Evolutionary conservation across 2,329 filamentous ascomycete genomes (phyloP).

Genomic region (Ascochyta clinopodiicola): DNA sequence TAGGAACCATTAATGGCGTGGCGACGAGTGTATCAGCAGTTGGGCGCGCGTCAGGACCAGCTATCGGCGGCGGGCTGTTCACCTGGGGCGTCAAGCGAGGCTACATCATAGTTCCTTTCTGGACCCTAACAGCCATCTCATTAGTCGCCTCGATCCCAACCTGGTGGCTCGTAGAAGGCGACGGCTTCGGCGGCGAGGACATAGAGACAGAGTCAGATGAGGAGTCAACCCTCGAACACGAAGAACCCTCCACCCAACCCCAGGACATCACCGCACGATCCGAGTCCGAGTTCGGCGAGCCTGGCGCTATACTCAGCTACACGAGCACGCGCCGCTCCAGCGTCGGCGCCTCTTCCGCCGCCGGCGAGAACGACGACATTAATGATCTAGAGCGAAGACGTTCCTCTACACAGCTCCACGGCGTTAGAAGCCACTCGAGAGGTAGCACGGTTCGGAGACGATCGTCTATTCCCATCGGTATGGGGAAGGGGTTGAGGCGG

Average conservation of each 20-base stretch:
- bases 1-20: slow-evolving; percentile 90
- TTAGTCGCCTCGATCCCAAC: slow-evolving; percentile 72
- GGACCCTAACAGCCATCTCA: slow-evolving; percentile 71
- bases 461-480: slow-evolving; percentile 54
- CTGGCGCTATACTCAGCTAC: slow-evolving; percentile 42
- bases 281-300: slow-evolving; percentile 50
- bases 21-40: slow-evolving; percentile 83
- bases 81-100: slow-evolving; percentile 76
- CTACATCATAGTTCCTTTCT: slow-evolving; percentile 82
- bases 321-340: slow-evolving; percentile 40
- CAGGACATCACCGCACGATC: slow-evolving; percentile 25
- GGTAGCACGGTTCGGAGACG: slow-evolving; percentile 46
- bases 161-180: slow-evolving; percentile 75
- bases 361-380: slow-evolving; percentile 27
- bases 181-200: slow-evolving; percentile 63
- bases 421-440: slow-evolving; percentile 36
- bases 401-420: slow-evolving; percentile 20
- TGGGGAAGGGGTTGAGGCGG: slow-evolving; percentile 53
- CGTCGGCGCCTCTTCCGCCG: slow-evolving; percentile 27
- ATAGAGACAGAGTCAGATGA: slow-evolving; percentile 44
- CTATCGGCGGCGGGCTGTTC: slow-evolving; percentile 74
- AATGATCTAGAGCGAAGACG: slow-evolving; percentile 22
- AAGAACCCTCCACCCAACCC: slow-evolving; percentile 17
- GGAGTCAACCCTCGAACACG: slow-evolving; percentile 18
- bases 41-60: slow-evolving; percentile 80